Evolutionary conservation across 164 flowering plant genomes (phyloP).

Genomic region (Kingdonia uniflora): DNA sequence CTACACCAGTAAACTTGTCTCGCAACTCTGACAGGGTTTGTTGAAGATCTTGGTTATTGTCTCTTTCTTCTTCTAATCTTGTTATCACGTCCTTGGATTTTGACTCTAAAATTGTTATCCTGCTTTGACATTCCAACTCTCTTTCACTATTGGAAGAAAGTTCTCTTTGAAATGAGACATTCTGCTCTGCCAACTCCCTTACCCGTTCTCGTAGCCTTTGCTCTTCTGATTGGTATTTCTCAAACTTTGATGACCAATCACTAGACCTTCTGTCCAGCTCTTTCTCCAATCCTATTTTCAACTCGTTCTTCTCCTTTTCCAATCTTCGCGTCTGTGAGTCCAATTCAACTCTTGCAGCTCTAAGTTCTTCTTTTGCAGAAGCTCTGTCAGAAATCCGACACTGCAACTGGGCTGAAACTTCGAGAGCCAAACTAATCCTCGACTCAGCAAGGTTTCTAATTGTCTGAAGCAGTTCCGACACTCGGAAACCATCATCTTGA

Average conservation of each 20-base stretch:
- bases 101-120: slow-evolving; percentile 28
- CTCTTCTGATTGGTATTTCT: slow-evolving; percentile 72
- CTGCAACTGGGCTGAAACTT: slow-evolving; percentile 49
- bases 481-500: slow-evolving; percentile 24
- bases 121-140: slow-evolving; percentile 42
- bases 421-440: slow-evolving; percentile 50
- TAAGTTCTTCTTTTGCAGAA: slow-evolving; percentile 41
- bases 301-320: slow-evolving; percentile 73
- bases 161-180: slow-evolving; percentile 87
- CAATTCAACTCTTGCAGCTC: slow-evolving; percentile 32
- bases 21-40: slow-evolving; percentile 34
- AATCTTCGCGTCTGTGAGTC: slow-evolving; percentile 38
- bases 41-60: slow-evolving; percentile 37
- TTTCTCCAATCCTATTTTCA: slow-evolving; percentile 61
- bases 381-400: slow-evolving; percentile 50
- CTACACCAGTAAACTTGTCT: slow-evolving; percentile 34
- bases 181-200: slow-evolving; percentile 90
- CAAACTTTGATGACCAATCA: slow-evolving; percentile 82
- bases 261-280: slow-evolving; percentile 83
- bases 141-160: slow-evolving; percentile 47
- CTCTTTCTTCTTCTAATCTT: slow-evolving; percentile 28
- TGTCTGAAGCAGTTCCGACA: slow-evolving; percentile 35
- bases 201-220: slow-evolving; percentile 86
- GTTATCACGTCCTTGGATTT: slow-evolving; percentile 38
- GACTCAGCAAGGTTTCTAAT: slow-evolving; percentile 45